A percentile compares a stretch with the other conserved stretches of the same genome.
phyloP scores from a whole-genome alignment of 2,329 filamentous ascomycete genomes.

The Sarocladiaceae sp. region DNA sequence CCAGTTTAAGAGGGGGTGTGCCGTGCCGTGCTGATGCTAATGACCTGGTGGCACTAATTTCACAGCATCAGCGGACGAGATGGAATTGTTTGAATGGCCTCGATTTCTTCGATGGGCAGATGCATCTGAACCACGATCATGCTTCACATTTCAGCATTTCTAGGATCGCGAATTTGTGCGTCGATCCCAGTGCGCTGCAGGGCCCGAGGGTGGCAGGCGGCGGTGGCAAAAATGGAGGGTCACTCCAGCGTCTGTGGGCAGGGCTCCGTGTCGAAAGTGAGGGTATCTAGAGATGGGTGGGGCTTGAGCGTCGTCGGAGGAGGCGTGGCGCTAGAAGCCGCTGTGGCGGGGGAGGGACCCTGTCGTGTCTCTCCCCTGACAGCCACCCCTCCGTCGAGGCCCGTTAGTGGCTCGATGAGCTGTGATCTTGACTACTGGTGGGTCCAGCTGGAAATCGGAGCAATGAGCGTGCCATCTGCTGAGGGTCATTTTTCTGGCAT shows the following conservation, averaged over 20 bases:
- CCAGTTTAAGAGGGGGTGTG: too few species aligned
- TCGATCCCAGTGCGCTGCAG: not conserved
- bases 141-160: not conserved
- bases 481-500: not conserved
- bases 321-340: not conserved
- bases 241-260: not conserved
- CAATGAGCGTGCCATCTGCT: slow-evolving; percentile 27
- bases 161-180: not conserved
- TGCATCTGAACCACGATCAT: not conserved
- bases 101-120: too few species aligned
- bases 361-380: not conserved
- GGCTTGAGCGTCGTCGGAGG: too few species aligned
- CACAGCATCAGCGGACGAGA: too few species aligned
- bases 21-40: too few species aligned
- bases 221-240: slow-evolving; percentile 2
- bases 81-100: too few species aligned
- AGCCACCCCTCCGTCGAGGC: not conserved
- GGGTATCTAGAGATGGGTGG: not conserved
- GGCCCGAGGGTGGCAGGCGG: not conserved
- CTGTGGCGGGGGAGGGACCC: slow-evolving; percentile 6
- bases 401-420: slow-evolving; percentile 19
- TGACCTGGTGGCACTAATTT: too few species aligned
- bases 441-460: slow-evolving; percentile 26
- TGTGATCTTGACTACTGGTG: slow-evolving; percentile 23
- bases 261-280: not conserved